Evolutionary conservation across 108 stramenopile species (phyloP).

Genomic region (Cyclotella atomus): DNA sequence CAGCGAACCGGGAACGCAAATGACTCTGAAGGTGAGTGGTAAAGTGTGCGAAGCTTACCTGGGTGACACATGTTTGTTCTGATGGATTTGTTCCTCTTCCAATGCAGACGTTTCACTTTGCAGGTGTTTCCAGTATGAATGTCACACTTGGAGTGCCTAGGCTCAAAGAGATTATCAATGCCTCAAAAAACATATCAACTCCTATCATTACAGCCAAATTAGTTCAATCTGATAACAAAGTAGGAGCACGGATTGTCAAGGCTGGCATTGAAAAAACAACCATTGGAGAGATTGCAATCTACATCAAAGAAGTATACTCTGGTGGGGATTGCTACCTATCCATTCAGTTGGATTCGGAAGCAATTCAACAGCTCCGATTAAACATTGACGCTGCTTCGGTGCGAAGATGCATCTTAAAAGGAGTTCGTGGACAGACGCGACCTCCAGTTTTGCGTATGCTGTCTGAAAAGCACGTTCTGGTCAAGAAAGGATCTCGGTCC

Average conservation of each 20-base stretch:
- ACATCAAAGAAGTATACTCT: constrained; percentile 96
- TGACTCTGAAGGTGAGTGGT: too few relatives aligned
- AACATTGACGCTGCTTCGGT: constrained; percentile 85
- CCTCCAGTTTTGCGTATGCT: constrained; percentile 81
- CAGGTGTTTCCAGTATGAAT: constrained; percentile 99
- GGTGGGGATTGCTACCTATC: constrained; percentile 81
- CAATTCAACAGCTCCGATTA: constrained; percentile 91
- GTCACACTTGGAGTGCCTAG: constrained; percentile 99
- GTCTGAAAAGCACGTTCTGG: constrained; percentile 70
- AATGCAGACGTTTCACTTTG: constrained; percentile 99
- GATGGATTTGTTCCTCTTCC: too few relatives aligned
- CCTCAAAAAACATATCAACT: constrained; percentile 97
- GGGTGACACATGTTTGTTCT: too few relatives aligned
- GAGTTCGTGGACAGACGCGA: constrained; percentile 65
- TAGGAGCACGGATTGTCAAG: constrained; percentile 94
- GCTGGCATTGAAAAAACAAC: constrained; percentile 98
- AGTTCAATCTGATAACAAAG: constrained; percentile 85
- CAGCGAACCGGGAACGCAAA: constrained; percentile 98
- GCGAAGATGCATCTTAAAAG: constrained; percentile 81
- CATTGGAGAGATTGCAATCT: constrained; percentile 90
- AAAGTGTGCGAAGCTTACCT: too few relatives aligned
- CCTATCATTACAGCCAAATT: constrained; percentile 98
- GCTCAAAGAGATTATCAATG: constrained; percentile 99
- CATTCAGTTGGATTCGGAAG: constrained; percentile 91
- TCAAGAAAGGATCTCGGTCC: constrained; percentile 71